phyloP scores from a whole-genome alignment of 2,329 filamentous ascomycete genomes.

The Coniosporium tulheliwenetii region DNA sequence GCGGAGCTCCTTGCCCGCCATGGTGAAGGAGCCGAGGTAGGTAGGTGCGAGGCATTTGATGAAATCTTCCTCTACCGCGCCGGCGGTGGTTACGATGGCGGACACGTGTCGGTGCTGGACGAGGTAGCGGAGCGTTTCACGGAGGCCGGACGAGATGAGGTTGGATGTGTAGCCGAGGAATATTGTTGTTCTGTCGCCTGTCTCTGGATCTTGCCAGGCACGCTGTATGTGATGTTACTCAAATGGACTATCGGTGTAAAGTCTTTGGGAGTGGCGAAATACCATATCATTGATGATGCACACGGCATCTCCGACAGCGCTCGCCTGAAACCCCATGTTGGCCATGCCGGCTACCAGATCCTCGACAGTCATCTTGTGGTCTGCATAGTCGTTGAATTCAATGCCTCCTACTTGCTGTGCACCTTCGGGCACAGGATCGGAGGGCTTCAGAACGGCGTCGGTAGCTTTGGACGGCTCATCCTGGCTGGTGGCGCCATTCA shows the following conservation, averaged over 20 bases:
- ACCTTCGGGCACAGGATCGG: slow-evolving; percentile 62
- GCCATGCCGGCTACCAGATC: slow-evolving; percentile 72
- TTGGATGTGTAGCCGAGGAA: slow-evolving; percentile 98
- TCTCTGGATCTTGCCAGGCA: slow-evolving; percentile 66
- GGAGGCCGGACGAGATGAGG: slow-evolving; percentile 86
- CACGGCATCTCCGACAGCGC: slow-evolving; percentile 70
- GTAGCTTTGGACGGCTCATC: slow-evolving; percentile 34
- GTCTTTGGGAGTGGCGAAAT: slow-evolving; percentile 11
- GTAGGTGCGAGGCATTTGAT: slow-evolving; percentile 96
- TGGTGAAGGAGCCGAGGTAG: slow-evolving; percentile 76
- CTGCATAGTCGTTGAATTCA: slow-evolving; percentile 73
- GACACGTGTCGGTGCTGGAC: slow-evolving; percentile 88
- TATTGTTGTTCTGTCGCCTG: slow-evolving; percentile 69
- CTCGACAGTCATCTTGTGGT: slow-evolving; percentile 64
- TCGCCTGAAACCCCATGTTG: slow-evolving; percentile 74
- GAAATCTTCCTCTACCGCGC: slow-evolving; percentile 90
- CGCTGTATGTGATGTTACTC: slow-evolving; percentile 33
- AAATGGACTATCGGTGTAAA: neutral
- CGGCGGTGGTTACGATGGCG: slow-evolving; percentile 86
- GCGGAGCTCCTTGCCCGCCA: slow-evolving; percentile 61
- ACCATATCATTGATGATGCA: slow-evolving; percentile 95
- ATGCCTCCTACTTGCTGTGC: slow-evolving; percentile 77
- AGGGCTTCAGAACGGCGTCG: slow-evolving; percentile 72
- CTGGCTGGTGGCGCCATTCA: slow-evolving; percentile 14
- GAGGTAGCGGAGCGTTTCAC: slow-evolving; percentile 81